Evolutionary conservation across 2,329 filamentous ascomycete species (phyloP), one percentile per base, ranked within the genome.

Genomic region (Monosporascus sp.): DNA sequence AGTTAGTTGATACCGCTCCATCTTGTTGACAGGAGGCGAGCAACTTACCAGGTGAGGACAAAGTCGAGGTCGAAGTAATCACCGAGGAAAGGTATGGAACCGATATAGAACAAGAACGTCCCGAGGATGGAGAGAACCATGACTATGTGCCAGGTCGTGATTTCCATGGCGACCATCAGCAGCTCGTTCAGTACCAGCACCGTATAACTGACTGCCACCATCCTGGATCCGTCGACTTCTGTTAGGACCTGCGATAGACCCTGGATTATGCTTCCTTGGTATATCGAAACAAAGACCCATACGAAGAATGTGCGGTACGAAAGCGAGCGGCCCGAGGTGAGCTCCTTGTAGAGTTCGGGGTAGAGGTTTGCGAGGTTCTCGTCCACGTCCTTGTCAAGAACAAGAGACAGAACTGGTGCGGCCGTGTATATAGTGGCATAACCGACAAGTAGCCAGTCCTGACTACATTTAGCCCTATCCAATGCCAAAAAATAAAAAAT

Each of bases 341-440:
- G 79, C 68, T 99, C 95, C 67, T 96, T 96, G 79, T 99, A 99
- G 2, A 99, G 81, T 65, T 99, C 94, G 0, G 94, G 95, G 68
- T 99, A 99, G 5, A 99, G 79, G 61, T 94, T 97, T 20, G 94
- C 92, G 5, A 99, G 80, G 50, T 88, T 84, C 72, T 97, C 93
- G 65, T 97, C 92, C 5, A 99, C 93, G 64, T 99, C 94, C 65
- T 88, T 88, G 73, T 99, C 94, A 2, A 99, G 82, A 2, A 97
- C 92, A 6, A 99, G 84, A 0, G 89, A 95, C 67, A 99, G 88
- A 36, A 99, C 94, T 0, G 94, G 94, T 17, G 84, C 81, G 69
- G 95, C 96, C 17, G 94, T 99, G 74, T 99, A 99, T 5, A 97
- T 80, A 0, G 94, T 99, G 1, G 92, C 91, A 67, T 99, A 99